A percentile compares a stretch with the other conserved stretches of the same genome.
Conservation (phyloP, 352 stramenopile genomes). For the Phytophthora tubulina region DNA sequence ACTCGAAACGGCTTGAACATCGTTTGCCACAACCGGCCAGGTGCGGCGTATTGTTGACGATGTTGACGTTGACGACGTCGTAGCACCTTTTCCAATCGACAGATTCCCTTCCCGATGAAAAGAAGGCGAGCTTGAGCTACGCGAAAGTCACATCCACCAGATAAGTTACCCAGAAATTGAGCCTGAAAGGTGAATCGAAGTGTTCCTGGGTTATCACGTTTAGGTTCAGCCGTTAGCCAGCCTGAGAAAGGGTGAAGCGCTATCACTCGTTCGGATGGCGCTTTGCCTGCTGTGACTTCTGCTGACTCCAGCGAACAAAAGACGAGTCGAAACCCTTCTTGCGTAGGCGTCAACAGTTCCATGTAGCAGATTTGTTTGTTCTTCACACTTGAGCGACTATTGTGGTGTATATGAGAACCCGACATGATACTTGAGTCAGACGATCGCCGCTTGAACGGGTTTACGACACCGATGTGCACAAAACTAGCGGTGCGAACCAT, state of each 20-base stretch:
- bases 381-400: slow-evolving; percentile 1
- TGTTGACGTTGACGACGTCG: slow-evolving; percentile 11
- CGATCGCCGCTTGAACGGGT: slow-evolving; percentile 2
- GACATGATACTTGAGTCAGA: neutral
- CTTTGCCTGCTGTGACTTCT: slow-evolving; percentile 35
- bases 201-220: neutral
- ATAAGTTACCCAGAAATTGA: slow-evolving; percentile 23
- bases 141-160: slow-evolving; percentile 23
- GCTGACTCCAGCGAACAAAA: slow-evolving; percentile 31
- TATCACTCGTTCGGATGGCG: slow-evolving; percentile 22
- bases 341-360: slow-evolving; percentile 39
- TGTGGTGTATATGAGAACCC: too few relatives aligned
- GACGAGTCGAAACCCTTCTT: slow-evolving; percentile 29
- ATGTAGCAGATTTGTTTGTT: slow-evolving; percentile 45
- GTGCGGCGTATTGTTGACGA: slow-evolving; percentile 5
- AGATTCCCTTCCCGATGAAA: slow-evolving; percentile 34
- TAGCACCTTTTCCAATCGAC: slow-evolving; percentile 36
- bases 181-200: slow-evolving; percentile 38
- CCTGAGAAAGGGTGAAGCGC: slow-evolving; percentile 38
- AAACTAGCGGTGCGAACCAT: slow-evolving; percentile 19
- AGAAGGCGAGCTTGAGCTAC: slow-evolving; percentile 30
- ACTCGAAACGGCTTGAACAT: slow-evolving; percentile 22
- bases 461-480: neutral
- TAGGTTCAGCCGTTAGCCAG: slow-evolving; percentile 34
- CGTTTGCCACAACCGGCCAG: slow-evolving; percentile 23